Base-by-base conservation (phyloP, 1,284 basidiomycete genomes). In the Moesziomyces globuligerus region DNA sequence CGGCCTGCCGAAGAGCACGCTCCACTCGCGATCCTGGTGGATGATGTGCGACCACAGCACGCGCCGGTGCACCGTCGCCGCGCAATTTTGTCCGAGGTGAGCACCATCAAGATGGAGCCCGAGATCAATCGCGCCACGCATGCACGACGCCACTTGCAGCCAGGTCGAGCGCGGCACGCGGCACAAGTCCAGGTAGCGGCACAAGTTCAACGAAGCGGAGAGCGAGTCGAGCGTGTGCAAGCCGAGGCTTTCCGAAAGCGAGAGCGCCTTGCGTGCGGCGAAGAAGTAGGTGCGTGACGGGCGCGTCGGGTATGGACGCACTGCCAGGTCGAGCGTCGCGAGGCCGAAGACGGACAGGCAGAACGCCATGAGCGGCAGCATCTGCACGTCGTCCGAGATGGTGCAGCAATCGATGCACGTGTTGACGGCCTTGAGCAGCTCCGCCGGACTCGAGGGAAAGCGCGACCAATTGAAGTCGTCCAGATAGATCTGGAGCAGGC, bases 381-480 rank as follows among this genome's bases (percentile, higher is more conserved):
- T 53, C 40, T 68, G 58, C 13, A 68, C 65, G 18, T 68, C 65
- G 32, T 68, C 65, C 23, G 58, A 61, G 23, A 68, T 41, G 0
- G 58, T 26, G 18, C 53, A 57, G 1, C 47, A 49, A n/a, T 68
- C 65, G 20, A 68, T 51, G 38, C 65, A 68, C 20, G 49, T 20
- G 7, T 57, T 42, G 20, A 68, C 29, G 1, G 58, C 46, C 29
- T 58, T 54, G 43, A 34, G 34, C 6, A 68, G 47, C 43, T 62
- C 58, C 25, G 36, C 24, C 7, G 58, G 43, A 34, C 58, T 68
- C 7, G 50, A 45, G 0, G 65, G 65, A 9, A 68, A 68, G 10
- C 65, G 49, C 4, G 58, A 57, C 65, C 65, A 68, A n/a, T 68
- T 68, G 36, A 61, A 68, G 48, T 68, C 65, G 10, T 68, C 65